These are phyloP conservation scores for Kwoniella sp. DNA, from an alignment of 768 basidiomycete genomes.

Conservation along the genomic window DNA sequence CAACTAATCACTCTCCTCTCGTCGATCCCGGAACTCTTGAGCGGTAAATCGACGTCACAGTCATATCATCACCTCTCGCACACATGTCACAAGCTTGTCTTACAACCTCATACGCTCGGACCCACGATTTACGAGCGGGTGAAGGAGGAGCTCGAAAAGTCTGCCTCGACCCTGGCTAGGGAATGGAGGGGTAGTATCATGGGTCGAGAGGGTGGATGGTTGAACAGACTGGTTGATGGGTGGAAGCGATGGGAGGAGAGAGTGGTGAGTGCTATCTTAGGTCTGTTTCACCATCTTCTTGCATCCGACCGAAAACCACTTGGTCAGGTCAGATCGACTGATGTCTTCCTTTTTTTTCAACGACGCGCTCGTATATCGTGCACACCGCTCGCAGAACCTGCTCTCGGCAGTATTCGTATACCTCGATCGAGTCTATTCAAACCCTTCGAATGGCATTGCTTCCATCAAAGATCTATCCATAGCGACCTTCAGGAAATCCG, in stretches of 20 bases:
- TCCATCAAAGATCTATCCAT: slow-evolving; percentile 30
- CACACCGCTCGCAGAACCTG: slow-evolving; percentile 21
- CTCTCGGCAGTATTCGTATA: slow-evolving; percentile 44
- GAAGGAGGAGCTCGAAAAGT: slow-evolving; percentile 36
- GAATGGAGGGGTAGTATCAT: slow-evolving; percentile 43
- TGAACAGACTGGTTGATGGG: slow-evolving; percentile 24
- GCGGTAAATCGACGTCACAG: slow-evolving; percentile 25
- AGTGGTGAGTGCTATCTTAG: slow-evolving; percentile 27
- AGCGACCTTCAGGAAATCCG: slow-evolving; percentile 30
- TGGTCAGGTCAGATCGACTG: too few species aligned
- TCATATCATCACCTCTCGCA: slow-evolving; percentile 41
- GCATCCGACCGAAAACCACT: too few species aligned
- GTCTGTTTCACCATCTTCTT: background rate
- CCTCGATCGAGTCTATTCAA: slow-evolving; percentile 41
- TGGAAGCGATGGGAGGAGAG: slow-evolving; percentile 37
- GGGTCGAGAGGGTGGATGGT: slow-evolving; percentile 35
- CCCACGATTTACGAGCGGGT: slow-evolving; percentile 36
- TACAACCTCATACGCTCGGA: slow-evolving; percentile 38
- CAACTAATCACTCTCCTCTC: slow-evolving; percentile 21
- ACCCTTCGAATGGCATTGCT: slow-evolving; percentile 2
- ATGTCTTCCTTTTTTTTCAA: background rate
- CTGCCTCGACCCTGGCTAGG: slow-evolving; percentile 27
- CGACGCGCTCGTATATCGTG: background rate
- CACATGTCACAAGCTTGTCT: slow-evolving; percentile 32
- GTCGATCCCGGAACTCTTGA: slow-evolving; percentile 30